Percentiles rank a stretch among this genome's conserved stretches.
These are phyloP conservation scores for Lichina pygmaea DNA, from an alignment of 495 filamentous ascomycete species.

Conservation along the genomic window DNA sequence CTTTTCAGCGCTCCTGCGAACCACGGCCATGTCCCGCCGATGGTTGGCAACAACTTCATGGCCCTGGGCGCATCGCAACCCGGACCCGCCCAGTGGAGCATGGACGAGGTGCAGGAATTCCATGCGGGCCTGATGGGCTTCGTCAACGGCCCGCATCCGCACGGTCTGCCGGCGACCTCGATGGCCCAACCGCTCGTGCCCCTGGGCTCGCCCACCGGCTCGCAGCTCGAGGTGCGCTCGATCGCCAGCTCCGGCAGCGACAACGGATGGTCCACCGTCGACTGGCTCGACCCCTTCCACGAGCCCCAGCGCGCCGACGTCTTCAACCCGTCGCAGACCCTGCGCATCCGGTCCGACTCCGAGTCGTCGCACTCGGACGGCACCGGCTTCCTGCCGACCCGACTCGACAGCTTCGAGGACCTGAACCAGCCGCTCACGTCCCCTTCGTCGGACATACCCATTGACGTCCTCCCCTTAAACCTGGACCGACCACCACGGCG, in stretches of 20 bases:
- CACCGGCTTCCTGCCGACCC: slow-evolving; percentile 21
- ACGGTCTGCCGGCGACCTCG: background rate
- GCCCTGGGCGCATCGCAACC: slow-evolving; percentile 32
- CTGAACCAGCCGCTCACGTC: slow-evolving; percentile 45
- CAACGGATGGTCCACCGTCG: slow-evolving; percentile 56
- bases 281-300: slow-evolving; percentile 25
- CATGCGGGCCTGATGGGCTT: slow-evolving; percentile 8
- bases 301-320: slow-evolving; percentile 31
- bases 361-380: slow-evolving; percentile 56
- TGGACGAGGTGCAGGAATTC: slow-evolving; percentile 17
- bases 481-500: background rate
- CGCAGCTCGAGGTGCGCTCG: slow-evolving; percentile 60
- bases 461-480: slow-evolving; percentile 30
- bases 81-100: slow-evolving; percentile 19
- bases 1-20: slow-evolving; percentile 39
- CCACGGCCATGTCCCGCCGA: slow-evolving; percentile 19
- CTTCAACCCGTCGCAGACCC: slow-evolving; percentile 63
- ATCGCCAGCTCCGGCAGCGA: slow-evolving; percentile 52
- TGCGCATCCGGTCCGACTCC: slow-evolving; percentile 63
- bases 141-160: background rate
- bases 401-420: slow-evolving; percentile 63
- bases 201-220: slow-evolving; percentile 58
- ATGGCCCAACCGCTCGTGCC: slow-evolving; percentile 1
- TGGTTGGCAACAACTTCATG: slow-evolving; percentile 27
- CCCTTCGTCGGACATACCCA: slow-evolving; percentile 33